A percentile compares a stretch with the other conserved stretches of the same genome.
phyloP scores from a whole-genome alignment of 345 rosid species.

The Hibiscus tridactylites region DNA sequence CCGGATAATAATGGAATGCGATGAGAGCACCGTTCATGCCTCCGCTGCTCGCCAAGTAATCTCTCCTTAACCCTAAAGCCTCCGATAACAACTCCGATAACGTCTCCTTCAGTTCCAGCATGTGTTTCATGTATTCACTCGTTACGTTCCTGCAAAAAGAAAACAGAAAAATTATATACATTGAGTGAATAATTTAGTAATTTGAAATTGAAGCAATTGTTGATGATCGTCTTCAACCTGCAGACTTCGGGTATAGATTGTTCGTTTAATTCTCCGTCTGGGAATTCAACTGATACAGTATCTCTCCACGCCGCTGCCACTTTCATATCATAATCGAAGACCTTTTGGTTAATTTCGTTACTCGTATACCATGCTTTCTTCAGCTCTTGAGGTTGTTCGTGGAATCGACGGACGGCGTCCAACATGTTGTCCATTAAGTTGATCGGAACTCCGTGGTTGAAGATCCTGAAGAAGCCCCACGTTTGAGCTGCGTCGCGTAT shows the following conservation, averaged over 20 bases:
- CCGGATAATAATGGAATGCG: conserved; percentile 36
- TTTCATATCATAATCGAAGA: background rate
- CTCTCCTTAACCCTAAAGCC: no score
- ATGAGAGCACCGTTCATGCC: conserved; percentile 34
- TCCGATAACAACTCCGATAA: no score
- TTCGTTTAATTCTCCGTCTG: conserved; percentile 25
- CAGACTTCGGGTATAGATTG: conserved; percentile 22
- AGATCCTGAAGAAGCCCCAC: conserved; percentile 41
- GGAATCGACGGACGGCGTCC: conserved; percentile 17
- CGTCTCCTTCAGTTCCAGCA: conserved; percentile 20
- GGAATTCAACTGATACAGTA: conserved; percentile 25
- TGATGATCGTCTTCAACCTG: conserved; percentile 20
- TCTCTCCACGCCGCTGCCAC: conserved; percentile 31
- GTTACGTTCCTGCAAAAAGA: conserved; percentile 21
- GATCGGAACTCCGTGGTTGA: conserved; percentile 33
- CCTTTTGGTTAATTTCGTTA: background rate
- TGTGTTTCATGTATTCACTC: conserved; percentile 18
- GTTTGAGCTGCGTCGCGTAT: conserved; percentile 26
- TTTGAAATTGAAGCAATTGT: no score
- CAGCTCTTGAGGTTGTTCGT: no score
- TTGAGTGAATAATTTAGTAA: no score
- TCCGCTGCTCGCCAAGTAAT: conserved; percentile 5
- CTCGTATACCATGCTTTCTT: conserved; percentile 20
- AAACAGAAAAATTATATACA: no score
- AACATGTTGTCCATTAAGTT: conserved; percentile 32